Conservation (phyloP, 306 rosid genomes). For the Clitoria ternatea region DNA sequence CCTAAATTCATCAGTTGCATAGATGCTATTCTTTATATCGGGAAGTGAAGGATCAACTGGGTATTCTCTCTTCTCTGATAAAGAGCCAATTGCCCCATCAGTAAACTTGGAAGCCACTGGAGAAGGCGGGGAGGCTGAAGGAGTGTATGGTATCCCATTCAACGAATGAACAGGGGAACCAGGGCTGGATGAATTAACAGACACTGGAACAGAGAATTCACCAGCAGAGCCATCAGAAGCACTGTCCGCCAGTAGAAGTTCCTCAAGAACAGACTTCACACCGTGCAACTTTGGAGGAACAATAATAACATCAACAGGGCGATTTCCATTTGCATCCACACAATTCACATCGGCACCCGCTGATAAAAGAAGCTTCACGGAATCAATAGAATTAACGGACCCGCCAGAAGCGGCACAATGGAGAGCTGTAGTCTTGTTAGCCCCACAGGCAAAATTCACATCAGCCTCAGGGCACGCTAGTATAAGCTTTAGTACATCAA, state of each 20-base stretch:
- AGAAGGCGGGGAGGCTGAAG: slow-evolving; percentile 48
- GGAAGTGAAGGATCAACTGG: slow-evolving; percentile 86
- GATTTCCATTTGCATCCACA: slow-evolving; percentile 55
- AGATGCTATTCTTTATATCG: slow-evolving; percentile 77
- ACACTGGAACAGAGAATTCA: slow-evolving; percentile 35
- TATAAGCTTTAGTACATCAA: slow-evolving; percentile 61
- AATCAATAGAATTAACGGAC: slow-evolving; percentile 45
- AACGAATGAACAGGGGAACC: slow-evolving; percentile 42
- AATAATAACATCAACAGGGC: slow-evolving; percentile 66
- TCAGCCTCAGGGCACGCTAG: slow-evolving; percentile 40
- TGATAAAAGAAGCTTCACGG: slow-evolving; percentile 54
- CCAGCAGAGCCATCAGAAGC: slow-evolving; percentile 38
- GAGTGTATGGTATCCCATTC: slow-evolving; percentile 42
- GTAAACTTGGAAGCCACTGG: slow-evolving; percentile 37
- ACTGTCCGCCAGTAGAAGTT: slow-evolving; percentile 47
- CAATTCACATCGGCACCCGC: slow-evolving; percentile 61
- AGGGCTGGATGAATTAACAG: slow-evolving; percentile 39
- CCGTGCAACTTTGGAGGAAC: slow-evolving; percentile 50
- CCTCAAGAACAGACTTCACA: slow-evolving; percentile 42
- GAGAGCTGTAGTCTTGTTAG: slow-evolving; percentile 71
- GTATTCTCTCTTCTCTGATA: slow-evolving; percentile 67
- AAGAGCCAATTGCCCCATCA: slow-evolving; percentile 38
- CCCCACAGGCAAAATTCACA: slow-evolving; percentile 64
- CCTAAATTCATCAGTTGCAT: slow-evolving; percentile 78
- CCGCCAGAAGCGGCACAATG: slow-evolving; percentile 93